Base-by-base conservation (phyloP, 352 stramenopile species). In the Phytophthora hybrid region DNA sequence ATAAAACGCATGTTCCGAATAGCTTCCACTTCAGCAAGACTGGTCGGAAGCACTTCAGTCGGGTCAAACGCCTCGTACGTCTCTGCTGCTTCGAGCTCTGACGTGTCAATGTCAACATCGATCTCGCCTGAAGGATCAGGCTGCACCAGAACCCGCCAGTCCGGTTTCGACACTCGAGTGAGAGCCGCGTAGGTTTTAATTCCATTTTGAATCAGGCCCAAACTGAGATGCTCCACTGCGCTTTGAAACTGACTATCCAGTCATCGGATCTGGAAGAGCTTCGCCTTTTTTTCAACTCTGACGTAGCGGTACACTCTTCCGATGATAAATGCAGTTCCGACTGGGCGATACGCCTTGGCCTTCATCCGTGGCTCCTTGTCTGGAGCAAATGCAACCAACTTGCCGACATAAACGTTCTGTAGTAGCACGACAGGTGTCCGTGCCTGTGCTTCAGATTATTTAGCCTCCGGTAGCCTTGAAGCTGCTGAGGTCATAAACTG, bases 101-200 rank as follows among this genome's bases (percentile, higher is more conserved):
- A 64, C 21, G 16, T 21, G 6, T 64, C 58, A 13, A 37, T 6
- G 11, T 64, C 41, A 18, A 64, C 37, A 16, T 31, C 26, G 23
- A 64, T 29, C 23, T 64, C 41, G 7, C 56, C 58, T 14, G 41
- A 23, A 54, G 26, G 14, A 46, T 64, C 58, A 14, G 58, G 26
- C 6, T 18, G 19, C 23, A 64, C 16, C 16, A 56, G 26, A 19
- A 64, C n/a, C 4, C 47, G 31, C 47, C 51, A 58, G 13, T 59
- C 51, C 10, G 51, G 60, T 3, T 39, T 44, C 21, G 47, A 26
- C 34, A 57, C 10, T 10, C 37, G 37, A 21, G 53, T 62, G 2
- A 72, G 32, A 5, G 57, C 58, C 19, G 21, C 14, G 23, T 74
- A 68, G 18, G 61, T 61, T 18, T 65, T 16, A 19, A 64, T 46